Evolutionary conservation across 2,329 filamentous ascomycete genomes (phyloP).

Genomic region (Hortaea werneckii): DNA sequence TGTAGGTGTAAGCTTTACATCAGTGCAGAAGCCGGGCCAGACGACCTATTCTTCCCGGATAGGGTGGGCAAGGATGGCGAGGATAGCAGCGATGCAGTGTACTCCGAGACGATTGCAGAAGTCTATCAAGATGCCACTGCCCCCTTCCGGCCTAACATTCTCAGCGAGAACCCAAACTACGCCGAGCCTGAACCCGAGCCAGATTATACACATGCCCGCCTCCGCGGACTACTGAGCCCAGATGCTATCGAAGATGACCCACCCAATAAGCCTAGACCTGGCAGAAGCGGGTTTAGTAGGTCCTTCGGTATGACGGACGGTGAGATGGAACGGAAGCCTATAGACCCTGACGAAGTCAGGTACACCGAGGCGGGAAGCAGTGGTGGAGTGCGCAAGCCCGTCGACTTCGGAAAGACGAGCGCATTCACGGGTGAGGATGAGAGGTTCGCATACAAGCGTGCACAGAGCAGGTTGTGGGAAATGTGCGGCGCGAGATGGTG

Average conservation of each 20-base stretch:
- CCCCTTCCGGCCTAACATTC: slow-evolving; percentile 70
- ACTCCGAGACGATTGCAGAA: slow-evolving; percentile 59
- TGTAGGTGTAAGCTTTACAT: slow-evolving; percentile 68
- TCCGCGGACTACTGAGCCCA: slow-evolving; percentile 28
- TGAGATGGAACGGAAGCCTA: slow-evolving; percentile 24
- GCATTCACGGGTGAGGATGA: slow-evolving; percentile 74
- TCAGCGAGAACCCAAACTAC: slow-evolving; percentile 44
- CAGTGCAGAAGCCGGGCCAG: slow-evolving; percentile 56
- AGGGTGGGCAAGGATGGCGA: slow-evolving; percentile 9
- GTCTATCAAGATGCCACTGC: slow-evolving; percentile 68
- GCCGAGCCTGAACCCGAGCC: slow-evolving; percentile 24
- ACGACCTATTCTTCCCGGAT: slow-evolving; percentile 70
- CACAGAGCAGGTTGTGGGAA: slow-evolving; percentile 70
- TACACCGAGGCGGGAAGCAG: slow-evolving; percentile 4
- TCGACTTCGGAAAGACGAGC: slow-evolving; percentile 56
- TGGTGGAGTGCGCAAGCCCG: slow-evolving; percentile 10
- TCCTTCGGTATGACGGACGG: slow-evolving; percentile 23
- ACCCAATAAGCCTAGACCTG: slow-evolving; percentile 29
- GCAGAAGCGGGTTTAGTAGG: slow-evolving; percentile 17
- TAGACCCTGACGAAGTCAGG: slow-evolving; percentile 24
- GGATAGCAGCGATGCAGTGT: slow-evolving; percentile 41
- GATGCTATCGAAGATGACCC: slow-evolving; percentile 42
- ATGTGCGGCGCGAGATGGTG: slow-evolving; percentile 68
- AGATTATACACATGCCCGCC: slow-evolving; percentile 27
- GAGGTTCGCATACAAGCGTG: slow-evolving; percentile 69